Conservation (phyloP, 2,329 filamentous ascomycete genomes). For the Colletotrichum tanaceti region DNA sequence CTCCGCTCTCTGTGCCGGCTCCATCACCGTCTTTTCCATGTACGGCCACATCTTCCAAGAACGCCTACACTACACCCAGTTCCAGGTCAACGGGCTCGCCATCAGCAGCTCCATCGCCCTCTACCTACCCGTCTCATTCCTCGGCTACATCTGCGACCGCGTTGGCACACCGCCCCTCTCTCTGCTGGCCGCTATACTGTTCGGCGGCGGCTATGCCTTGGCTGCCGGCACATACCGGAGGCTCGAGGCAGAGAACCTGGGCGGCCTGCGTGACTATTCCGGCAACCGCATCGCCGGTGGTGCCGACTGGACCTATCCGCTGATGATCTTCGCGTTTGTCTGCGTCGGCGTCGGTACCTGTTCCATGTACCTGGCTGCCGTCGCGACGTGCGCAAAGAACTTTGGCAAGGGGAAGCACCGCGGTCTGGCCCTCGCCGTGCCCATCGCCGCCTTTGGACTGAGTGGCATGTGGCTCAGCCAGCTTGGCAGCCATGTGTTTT, state of each 20-base stretch:
- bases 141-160: conserved; percentile 93
- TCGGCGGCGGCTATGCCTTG: conserved; percentile 83
- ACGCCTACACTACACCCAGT: conserved; percentile 86
- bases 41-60: conserved; percentile 93
- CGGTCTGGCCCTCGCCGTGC: conserved; percentile 87
- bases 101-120: conserved; percentile 88
- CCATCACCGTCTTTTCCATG: conserved; percentile 91
- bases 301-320: conserved; percentile 74
- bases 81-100: conserved; percentile 90
- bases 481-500: conserved; percentile 81
- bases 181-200: conserved; percentile 76
- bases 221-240: conserved; percentile 81
- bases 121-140: conserved; percentile 90
- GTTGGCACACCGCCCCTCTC: conserved; percentile 83
- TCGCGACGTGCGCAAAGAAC: conserved; percentile 98
- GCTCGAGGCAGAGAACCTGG: conserved; percentile 57
- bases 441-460: conserved; percentile 91
- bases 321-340: conserved; percentile 89
- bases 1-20: conserved; percentile 82
- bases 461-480: conserved; percentile 98
- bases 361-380: conserved; percentile 87
- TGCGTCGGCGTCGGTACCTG: conserved; percentile 85
- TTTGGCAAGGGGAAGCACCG: conserved; percentile 90
- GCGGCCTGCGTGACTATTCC: conserved; percentile 38
- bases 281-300: conserved; percentile 51